Evolutionary conservation across 768 basidiomycete species (phyloP).

Genomic region (Leucogyrophana mollusca): DNA sequence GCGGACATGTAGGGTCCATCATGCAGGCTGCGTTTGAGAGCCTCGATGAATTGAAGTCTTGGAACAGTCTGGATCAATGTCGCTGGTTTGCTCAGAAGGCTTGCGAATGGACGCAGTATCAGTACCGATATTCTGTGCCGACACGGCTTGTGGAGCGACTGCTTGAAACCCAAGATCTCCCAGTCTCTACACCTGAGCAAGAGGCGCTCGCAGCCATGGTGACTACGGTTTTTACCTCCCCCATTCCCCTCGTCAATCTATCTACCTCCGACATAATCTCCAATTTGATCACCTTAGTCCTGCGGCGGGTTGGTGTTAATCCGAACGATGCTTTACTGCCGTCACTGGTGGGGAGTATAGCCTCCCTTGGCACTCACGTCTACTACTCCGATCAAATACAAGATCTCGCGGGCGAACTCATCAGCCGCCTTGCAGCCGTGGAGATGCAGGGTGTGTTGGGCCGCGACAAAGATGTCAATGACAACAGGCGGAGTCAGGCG

Average conservation of each 20-base stretch:
- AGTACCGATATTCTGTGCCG: conserved; percentile 89
- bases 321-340: conserved; percentile 65
- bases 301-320: conserved; percentile 65
- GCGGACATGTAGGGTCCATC: conserved; percentile 67
- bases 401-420: conserved; percentile 83
- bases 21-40: conserved; percentile 72
- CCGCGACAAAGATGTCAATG: conserved; percentile 35
- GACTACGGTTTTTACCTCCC: conserved; percentile 77
- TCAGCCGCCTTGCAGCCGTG: conserved; percentile 68
- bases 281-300: conserved; percentile 69
- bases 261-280: conserved; percentile 89
- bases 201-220: conserved; percentile 74
- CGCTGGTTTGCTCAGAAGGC: conserved; percentile 78
- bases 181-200: conserved; percentile 48
- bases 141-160: conserved; percentile 81
- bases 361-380: conserved; percentile 85
- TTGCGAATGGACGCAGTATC: conserved; percentile 89
- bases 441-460: conserved; percentile 61
- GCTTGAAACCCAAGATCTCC: conserved; percentile 55
- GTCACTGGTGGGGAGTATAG: conserved; percentile 69
- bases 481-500: conserved; percentile 55
- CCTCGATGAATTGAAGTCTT: conserved; percentile 59
- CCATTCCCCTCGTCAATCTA: conserved; percentile 81
- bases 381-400: conserved; percentile 97
- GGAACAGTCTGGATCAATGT: conserved; percentile 70